Conservation (phyloP, 1,284 basidiomycete genomes). For the Apiotrichum gamsii region DNA sequence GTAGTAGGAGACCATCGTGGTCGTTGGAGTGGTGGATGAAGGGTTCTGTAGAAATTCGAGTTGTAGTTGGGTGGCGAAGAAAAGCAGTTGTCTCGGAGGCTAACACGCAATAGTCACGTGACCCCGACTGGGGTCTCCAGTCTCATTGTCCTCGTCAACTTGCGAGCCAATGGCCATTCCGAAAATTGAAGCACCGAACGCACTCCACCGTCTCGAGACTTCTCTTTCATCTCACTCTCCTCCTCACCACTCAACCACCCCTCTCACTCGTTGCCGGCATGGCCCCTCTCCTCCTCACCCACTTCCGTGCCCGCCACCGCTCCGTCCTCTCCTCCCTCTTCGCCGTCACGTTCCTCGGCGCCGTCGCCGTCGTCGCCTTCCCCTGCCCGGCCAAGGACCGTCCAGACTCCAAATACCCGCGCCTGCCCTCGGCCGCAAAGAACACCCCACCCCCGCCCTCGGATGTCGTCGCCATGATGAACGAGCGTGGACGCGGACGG, state of each 20-base stretch:
- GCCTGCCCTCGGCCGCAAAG: constrained; percentile 2
- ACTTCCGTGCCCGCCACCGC: constrained; percentile 44
- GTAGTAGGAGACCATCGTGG: constrained; percentile 42
- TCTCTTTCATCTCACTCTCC: too few species aligned
- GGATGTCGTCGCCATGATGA: constrained; percentile 46
- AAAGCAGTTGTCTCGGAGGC: not conserved
- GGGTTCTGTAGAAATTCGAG: too few species aligned
- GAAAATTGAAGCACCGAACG: too few species aligned
- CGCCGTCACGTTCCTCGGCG: constrained; percentile 46
- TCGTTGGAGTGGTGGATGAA: not conserved
- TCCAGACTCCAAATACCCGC: not conserved
- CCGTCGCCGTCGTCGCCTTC: constrained; percentile 45
- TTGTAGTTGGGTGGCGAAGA: not conserved
- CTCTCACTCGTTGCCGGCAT: constrained; percentile 28
- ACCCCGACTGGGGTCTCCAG: too few species aligned
- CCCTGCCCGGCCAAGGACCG: constrained; percentile 41
- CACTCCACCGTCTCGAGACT: too few species aligned
- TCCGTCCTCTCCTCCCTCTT: constrained; percentile 46
- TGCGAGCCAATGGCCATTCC: too few species aligned
- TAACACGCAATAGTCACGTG: too few species aligned
- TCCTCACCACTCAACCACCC: not conserved
- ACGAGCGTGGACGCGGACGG: constrained; percentile 40
- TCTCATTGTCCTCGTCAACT: too few species aligned
- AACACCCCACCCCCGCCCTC: not conserved
- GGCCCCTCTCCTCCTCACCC: constrained; percentile 45